These are phyloP conservation scores for Annona cherimola DNA, from an alignment of 164 flowering plant genomes.

Conservation along the genomic window DNA sequence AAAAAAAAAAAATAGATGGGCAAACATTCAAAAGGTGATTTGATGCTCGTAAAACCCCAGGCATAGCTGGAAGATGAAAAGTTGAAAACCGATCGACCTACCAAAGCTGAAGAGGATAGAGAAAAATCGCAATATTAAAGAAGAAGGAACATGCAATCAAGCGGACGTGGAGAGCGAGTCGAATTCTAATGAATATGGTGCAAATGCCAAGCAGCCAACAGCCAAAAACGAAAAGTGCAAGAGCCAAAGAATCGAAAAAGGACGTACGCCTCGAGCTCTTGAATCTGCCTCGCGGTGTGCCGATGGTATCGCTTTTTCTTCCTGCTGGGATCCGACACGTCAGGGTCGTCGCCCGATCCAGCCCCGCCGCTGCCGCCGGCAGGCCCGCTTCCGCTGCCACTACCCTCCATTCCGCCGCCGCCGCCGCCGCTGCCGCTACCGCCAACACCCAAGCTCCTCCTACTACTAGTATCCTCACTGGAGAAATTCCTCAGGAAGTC, in stretches of 20 bases:
- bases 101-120: neutral
- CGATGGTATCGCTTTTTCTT: slow-evolving; percentile 80
- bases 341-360: slow-evolving; percentile 40
- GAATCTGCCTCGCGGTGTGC: slow-evolving; percentile 80
- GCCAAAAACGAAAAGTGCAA: neutral
- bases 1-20: too few relatives aligned
- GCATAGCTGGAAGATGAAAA: too few relatives aligned
- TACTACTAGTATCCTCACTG: neutral
- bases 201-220: neutral
- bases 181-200: neutral
- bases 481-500: neutral
- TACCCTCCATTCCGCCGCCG: slow-evolving; percentile 1
- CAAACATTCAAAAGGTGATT: too few relatives aligned
- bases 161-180: neutral
- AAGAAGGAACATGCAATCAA: neutral
- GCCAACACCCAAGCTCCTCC: neutral
- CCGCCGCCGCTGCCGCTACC: neutral
- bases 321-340: slow-evolving; percentile 42
- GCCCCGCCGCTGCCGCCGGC: slow-evolving; percentile 29
- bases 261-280: slow-evolving; percentile 67
- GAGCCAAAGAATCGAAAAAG: neutral
- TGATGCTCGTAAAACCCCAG: too few relatives aligned
- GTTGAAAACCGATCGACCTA: too few relatives aligned
- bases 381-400: slow-evolving; percentile 17
- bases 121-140: neutral